Base-by-base conservation (phyloP, 768 basidiomycete genomes). In the Phylloporus arenicola region DNA sequence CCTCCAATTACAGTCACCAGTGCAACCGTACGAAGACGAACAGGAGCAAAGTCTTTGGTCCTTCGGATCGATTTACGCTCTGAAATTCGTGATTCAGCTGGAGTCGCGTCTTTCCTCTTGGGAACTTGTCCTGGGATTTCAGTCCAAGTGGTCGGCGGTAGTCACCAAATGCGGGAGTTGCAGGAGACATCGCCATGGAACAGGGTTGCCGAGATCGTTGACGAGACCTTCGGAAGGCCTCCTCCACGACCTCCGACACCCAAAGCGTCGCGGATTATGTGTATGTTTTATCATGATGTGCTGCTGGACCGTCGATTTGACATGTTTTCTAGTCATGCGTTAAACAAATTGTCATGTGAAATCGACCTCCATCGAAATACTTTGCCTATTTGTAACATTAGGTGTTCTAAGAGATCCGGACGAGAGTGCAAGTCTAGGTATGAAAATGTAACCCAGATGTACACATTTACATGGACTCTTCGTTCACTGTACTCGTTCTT, bases 121-220 rank as follows among this genome's bases (percentile, higher is more conserved):
- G 29, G 16, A 34, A 52, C 37, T 16, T 29, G 27, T 43, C 42
- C 42, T 6, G 42, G 27, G n/a, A 43, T 43, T 6, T n/a, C 45
- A 10, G 52, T 61, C n/a, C 12, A 45, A 3, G 41, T 59, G 1
- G 31, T 27, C 0, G 48, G 57, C 14, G 48, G 43, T 0, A 42
- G 17, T 24, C 22, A 24, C 12, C 31, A 38, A 9, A 56, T 50
- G 49, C 39, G 35, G 7, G 47, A 59, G 17, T n/a, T 59, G 29
- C 38, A n/a, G 2, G 60, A 56, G 29, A 52, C 48, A 1, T 62
- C 54, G 10, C 54, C 54, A n/a, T 61, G 59, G 59, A 56, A 56
- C 24, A 59, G 54, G n/a, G 60, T 62, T 1, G 44, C 54, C 7
- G 52, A 56, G 39, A 51, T 56, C 13, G 22, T 61, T 1, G 60